Evolutionary conservation across 192 early-diverging fungal species (phyloP).

Genomic region (Dispira parvispora): DNA sequence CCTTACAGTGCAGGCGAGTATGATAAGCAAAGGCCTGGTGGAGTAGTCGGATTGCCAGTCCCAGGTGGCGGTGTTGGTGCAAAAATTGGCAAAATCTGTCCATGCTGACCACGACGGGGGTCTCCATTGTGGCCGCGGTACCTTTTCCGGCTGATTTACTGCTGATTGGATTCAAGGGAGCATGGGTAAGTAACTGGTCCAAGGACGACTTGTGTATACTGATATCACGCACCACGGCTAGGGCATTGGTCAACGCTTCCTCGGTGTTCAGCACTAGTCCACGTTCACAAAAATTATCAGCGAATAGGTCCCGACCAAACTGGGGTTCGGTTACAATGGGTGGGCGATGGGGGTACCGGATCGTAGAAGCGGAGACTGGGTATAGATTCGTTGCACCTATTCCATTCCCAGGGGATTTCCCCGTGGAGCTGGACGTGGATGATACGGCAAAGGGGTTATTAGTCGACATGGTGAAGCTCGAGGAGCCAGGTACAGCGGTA

Average conservation of each 20-base stretch:
- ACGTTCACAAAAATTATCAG: constrained; percentile 32
- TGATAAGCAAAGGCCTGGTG: constrained; percentile 1
- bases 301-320: constrained; percentile 20
- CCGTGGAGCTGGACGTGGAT: no score
- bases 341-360: no score
- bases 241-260: constrained; percentile 27
- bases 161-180: neutral
- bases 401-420: no score
- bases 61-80: constrained; percentile 8
- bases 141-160: constrained; percentile 6
- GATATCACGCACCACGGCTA: neutral
- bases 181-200: neutral
- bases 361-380: no score
- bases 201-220: no score
- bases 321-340: no score
- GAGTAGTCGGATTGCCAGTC: neutral
- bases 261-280: constrained; percentile 42
- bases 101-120: neutral
- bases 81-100: neutral
- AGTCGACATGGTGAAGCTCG: no score
- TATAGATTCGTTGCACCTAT: no score
- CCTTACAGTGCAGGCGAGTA: neutral
- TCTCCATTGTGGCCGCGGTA: constrained; percentile 10
- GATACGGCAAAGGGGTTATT: no score
- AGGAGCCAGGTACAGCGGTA: no score